Evolutionary conservation across 495 filamentous ascomycete genomes (phyloP).

Genomic region (Recurvomyces mirabilis): DNA sequence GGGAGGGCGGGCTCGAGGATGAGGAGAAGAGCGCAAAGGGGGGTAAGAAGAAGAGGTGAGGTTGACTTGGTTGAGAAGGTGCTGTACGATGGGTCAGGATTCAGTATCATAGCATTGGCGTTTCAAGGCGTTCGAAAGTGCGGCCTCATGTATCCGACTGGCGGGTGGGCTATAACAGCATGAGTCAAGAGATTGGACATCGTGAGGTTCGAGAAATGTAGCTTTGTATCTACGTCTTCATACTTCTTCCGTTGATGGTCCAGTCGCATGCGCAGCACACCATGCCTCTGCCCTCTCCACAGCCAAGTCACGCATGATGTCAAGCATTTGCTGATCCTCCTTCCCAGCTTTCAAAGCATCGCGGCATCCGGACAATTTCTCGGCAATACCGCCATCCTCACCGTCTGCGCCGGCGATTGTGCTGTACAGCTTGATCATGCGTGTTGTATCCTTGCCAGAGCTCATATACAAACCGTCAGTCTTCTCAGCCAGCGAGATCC

Average conservation of each 20-base stretch:
- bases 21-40: conserved; percentile 45
- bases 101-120: no score
- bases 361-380: neutral
- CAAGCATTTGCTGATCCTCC: neutral
- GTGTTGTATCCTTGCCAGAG: conserved; percentile 17
- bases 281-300: neutral
- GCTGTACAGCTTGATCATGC: conserved; percentile 18
- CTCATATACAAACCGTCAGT: conserved; percentile 16
- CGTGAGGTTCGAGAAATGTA: no score
- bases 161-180: no score
- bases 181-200: no score
- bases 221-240: no score
- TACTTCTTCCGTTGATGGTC: no score
- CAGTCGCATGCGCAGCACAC: no score
- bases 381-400: neutral
- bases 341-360: neutral
- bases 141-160: no score
- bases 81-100: no score
- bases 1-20: conserved; percentile 59
- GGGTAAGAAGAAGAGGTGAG: neutral
- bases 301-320: neutral
- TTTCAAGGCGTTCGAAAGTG: no score
- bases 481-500: conserved; percentile 10
- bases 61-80: no score
- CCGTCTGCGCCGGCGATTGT: neutral